Conservation (phyloP, 1,139 yeast genomes). For the Kodamaea plutei region DNA sequence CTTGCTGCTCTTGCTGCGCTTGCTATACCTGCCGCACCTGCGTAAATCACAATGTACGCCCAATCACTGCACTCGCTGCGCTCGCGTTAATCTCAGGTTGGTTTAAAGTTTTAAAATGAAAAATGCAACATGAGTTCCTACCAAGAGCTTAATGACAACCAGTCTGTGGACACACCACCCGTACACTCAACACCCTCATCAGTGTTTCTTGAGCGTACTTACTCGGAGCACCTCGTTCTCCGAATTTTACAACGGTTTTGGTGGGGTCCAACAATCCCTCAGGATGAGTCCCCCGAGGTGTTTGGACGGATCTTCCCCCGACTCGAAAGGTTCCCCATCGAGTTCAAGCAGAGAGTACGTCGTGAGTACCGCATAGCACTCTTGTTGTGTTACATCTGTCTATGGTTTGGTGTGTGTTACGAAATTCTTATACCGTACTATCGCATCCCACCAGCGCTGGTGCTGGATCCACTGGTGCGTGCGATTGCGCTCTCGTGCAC, state of each 20-base stretch:
- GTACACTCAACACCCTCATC: constrained; percentile 1
- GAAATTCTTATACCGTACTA: constrained; percentile 36
- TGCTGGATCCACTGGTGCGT: constrained; percentile 10
- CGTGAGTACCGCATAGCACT: constrained; percentile 22
- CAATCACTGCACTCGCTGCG: no score
- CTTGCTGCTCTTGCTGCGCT: no score
- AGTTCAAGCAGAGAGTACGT: constrained; percentile 29
- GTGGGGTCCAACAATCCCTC: constrained; percentile 50
- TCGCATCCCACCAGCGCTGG: constrained; percentile 28
- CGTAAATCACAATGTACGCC: no score
- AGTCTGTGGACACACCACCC: background rate
- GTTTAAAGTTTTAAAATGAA: no score
- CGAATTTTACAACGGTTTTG: constrained; percentile 22
- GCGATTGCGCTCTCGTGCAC: constrained; percentile 18
- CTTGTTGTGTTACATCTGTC: constrained; percentile 32
- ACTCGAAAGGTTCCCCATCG: constrained; percentile 44
- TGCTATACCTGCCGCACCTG: no score
- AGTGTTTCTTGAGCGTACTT: background rate
- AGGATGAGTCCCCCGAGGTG: constrained; percentile 47
- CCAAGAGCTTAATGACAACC: background rate
- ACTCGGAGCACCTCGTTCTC: constrained; percentile 1
- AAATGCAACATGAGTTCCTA: background rate
- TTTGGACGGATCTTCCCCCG: constrained; percentile 16
- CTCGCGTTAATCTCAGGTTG: no score
- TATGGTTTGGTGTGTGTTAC: constrained; percentile 33